Evolutionary conservation across 805 yeast species (phyloP), one percentile per base, ranked within the genome.

Genomic region (Wickerhamomyces kurtzmanii): DNA sequence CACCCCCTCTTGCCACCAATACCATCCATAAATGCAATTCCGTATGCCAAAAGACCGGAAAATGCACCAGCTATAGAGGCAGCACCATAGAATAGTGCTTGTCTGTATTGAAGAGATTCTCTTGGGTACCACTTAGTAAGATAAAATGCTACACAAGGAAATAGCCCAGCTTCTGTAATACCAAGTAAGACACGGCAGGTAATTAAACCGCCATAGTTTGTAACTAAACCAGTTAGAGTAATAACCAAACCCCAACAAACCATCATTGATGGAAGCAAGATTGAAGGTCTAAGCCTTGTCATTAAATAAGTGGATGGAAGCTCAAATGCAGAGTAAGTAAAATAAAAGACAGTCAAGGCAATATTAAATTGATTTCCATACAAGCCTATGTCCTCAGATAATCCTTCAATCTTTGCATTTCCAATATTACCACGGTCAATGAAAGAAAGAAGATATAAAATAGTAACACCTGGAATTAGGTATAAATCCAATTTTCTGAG

Each of bases 361-460:
- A 49, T 51, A 12, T 57, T 52, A 36, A 50, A 65, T 33, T 65
- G 61, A 14, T 36, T 40, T 3, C 51, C 51, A 2, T 47, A 36
- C 15, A 66, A 33, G 9, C 47, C 39, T 10, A 66, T 32, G 23
- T 55, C 62, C 19, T 49, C 51, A 1, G 50, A 45, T 23, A 70
- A 34, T 9, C 76, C 75, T 9, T 69, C 74, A 8, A 65, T 53
- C 21, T 55, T 57, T 5, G 76, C 76, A 42, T 71, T 71, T 32
- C 75, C 75, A 32, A 71, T 65, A 39, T 70, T 70, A 4, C 72
- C 62, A 37, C 70, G 57, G 45, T 71, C 77, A 37, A 71, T 50
- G 24, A 55, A 56, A 7, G 68, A 57, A 16, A 65, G 43, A 29
- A 66, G 56, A 40, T 64, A 66, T 26, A 62, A 39, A 19, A 54